These are phyloP conservation scores for Coelastrella sp. DNA, from an alignment of 139 green algal species.

Conservation along the genomic window DNA sequence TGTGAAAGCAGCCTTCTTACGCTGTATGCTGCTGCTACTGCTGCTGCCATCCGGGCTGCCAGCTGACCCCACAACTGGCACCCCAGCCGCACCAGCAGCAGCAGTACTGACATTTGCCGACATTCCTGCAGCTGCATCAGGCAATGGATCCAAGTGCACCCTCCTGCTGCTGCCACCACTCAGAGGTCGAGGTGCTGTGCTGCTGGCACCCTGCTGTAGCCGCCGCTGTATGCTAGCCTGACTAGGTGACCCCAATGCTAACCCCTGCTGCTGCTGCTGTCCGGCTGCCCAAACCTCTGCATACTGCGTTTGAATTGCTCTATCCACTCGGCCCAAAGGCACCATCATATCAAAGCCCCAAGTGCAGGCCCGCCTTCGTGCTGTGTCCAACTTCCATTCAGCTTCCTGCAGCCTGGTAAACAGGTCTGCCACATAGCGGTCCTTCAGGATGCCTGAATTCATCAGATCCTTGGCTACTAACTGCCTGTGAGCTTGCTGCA, in stretches of 20 bases:
- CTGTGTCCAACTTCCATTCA: slow-evolving; percentile 36
- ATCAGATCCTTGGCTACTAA: slow-evolving; percentile 46
- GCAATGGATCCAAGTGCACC: background rate
- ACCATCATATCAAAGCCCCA: slow-evolving; percentile 45
- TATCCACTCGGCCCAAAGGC: slow-evolving; percentile 34
- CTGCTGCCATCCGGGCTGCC: background rate
- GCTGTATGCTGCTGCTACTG: background rate
- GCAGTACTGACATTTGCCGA: background rate
- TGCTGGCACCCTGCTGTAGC: slow-evolving; percentile 1
- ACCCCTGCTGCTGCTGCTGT: slow-evolving; percentile 19
- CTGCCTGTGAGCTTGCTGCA: slow-evolving; percentile 23
- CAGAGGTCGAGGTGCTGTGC: background rate
- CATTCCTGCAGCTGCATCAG: slow-evolving; percentile 3
- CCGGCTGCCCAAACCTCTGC: slow-evolving; percentile 40
- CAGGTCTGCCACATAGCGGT: slow-evolving; percentile 52
- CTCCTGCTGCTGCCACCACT: slow-evolving; percentile 29
- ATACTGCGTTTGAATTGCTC: slow-evolving; percentile 47
- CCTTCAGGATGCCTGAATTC: slow-evolving; percentile 34
- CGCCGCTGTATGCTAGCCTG: background rate
- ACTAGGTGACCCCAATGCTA: background rate
- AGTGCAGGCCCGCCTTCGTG: slow-evolving; percentile 8
- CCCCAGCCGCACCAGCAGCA: slow-evolving; percentile 14
- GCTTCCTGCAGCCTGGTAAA: slow-evolving; percentile 38
- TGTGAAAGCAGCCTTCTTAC: slow-evolving; percentile 28
- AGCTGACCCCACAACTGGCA: background rate